Conservation (phyloP, 2,329 filamentous ascomycete species). For the Neofusicoccum cordaticola region DNA sequence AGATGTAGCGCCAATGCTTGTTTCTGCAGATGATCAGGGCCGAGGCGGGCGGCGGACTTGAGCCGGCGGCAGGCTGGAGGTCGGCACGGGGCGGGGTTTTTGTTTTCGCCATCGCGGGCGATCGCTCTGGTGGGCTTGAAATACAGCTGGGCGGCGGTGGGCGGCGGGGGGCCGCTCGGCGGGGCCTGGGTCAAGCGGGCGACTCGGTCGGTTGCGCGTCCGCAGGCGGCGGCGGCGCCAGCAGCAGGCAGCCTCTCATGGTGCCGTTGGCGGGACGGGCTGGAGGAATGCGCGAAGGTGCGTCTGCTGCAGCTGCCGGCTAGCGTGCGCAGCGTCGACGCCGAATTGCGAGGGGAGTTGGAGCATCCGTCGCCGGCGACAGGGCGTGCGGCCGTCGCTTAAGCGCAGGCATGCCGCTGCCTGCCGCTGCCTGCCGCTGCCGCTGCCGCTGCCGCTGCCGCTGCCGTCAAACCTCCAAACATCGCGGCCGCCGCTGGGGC, state of each 20-base stretch:
- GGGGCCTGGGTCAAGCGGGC: background rate
- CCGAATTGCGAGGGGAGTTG: too few relatives aligned
- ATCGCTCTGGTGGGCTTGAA: too few relatives aligned
- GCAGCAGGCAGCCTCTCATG: background rate
- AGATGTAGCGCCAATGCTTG: slow-evolving; percentile 78
- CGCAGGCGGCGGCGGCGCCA: background rate
- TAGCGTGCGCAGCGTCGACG: background rate
- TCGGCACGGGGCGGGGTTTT: background rate
- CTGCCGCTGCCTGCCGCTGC: too few relatives aligned
- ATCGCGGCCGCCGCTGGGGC: too few relatives aligned
- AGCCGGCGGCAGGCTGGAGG: background rate
- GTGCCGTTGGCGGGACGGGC: background rate
- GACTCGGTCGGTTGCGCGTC: background rate
- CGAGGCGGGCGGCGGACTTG: slow-evolving; percentile 14
- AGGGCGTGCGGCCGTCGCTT: too few relatives aligned
- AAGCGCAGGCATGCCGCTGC: too few relatives aligned
- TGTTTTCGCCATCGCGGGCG: background rate
- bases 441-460: too few relatives aligned
- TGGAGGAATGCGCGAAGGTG: background rate
- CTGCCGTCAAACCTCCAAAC: too few relatives aligned
- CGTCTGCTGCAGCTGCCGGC: background rate
- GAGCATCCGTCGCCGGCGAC: too few relatives aligned
- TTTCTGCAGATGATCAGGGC: slow-evolving; percentile 42
- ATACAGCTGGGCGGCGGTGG: background rate
- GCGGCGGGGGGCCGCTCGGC: background rate